Conservation (phyloP, 2,329 filamentous ascomycete species). For the Pseudofabraea citricarpa region DNA sequence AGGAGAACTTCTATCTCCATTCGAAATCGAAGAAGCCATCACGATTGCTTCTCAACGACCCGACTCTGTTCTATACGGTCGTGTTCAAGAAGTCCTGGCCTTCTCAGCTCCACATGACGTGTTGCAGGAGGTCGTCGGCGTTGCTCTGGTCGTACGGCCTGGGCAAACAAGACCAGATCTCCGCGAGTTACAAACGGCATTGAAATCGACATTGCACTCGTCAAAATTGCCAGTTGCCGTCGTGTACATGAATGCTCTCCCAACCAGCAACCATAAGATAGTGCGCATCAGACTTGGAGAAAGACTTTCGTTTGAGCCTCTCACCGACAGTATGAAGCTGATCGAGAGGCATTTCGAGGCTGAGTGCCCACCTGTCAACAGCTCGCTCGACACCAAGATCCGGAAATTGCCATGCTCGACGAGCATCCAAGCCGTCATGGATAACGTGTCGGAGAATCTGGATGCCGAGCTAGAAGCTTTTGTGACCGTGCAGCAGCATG, state of each 20-base stretch:
- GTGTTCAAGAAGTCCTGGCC: conserved; percentile 43
- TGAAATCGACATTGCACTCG: conserved; percentile 43
- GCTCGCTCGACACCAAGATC: conserved; percentile 38
- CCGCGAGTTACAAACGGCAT: conserved; percentile 39
- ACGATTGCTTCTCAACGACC: conserved; percentile 38
- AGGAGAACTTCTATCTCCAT: conserved; percentile 53
- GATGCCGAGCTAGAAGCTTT: conserved; percentile 4
- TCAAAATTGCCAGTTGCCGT: conserved; percentile 48
- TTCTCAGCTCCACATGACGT: conserved; percentile 49
- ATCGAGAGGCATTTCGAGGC: conserved; percentile 44
- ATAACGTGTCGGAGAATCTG: not conserved
- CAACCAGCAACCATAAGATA: conserved; percentile 53
- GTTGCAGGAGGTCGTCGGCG: conserved; percentile 50
- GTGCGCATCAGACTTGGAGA: conserved; percentile 47
- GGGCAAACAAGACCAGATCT: conserved; percentile 41
- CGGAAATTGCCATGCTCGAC: conserved; percentile 28
- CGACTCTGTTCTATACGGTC: conserved; percentile 38
- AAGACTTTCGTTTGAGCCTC: conserved; percentile 37
- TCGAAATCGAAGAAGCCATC: conserved; percentile 54
- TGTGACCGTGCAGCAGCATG: conserved; percentile 1
- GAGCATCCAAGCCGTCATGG: conserved; percentile 23
- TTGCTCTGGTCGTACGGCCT: conserved; percentile 44
- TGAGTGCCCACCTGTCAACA: conserved; percentile 42
- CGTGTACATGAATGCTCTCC: conserved; percentile 49
- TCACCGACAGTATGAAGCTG: conserved; percentile 40